A percentile compares a stretch with the other conserved stretches of the same genome.
These are phyloP conservation scores for Pterocarpus santalinus DNA, from an alignment of 306 rosid species.

Conservation along the genomic window DNA sequence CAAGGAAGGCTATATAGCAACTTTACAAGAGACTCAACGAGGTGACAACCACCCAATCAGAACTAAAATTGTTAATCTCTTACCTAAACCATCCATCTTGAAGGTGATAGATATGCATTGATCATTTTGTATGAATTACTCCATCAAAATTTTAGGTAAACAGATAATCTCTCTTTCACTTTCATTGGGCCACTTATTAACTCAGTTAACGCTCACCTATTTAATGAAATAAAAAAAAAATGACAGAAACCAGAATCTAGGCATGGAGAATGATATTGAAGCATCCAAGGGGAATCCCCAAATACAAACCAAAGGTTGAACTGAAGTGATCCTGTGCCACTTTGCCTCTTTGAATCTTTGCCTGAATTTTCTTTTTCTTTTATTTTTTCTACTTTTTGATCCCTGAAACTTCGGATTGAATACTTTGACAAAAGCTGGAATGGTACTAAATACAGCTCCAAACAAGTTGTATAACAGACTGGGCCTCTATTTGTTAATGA, in stretches of 20 bases:
- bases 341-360: slow-evolving; percentile 45
- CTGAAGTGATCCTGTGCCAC: slow-evolving; percentile 45
- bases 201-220: slow-evolving; percentile 9
- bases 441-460: slow-evolving; percentile 36
- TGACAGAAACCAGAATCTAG: slow-evolving; percentile 5
- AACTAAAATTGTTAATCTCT: neutral
- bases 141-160: neutral
- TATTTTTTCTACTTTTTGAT: slow-evolving; percentile 18
- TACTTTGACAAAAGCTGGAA: slow-evolving; percentile 46
- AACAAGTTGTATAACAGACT: slow-evolving; percentile 51
- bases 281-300: neutral
- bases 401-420: slow-evolving; percentile 44
- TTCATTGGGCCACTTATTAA: neutral
- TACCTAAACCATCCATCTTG: neutral
- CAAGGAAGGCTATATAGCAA: slow-evolving; percentile 10
- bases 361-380: neutral
- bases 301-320: slow-evolving; percentile 36
- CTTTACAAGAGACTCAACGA: neutral
- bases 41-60: neutral
- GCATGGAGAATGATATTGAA: slow-evolving; percentile 41
- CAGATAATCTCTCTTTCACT: neutral
- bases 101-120: slow-evolving; percentile 4
- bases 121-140: neutral
- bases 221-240: slow-evolving; percentile 10
- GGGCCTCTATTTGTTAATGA: slow-evolving; percentile 33